Base-by-base conservation (phyloP, 768 basidiomycete species). In the Serendipita vermifera region DNA sequence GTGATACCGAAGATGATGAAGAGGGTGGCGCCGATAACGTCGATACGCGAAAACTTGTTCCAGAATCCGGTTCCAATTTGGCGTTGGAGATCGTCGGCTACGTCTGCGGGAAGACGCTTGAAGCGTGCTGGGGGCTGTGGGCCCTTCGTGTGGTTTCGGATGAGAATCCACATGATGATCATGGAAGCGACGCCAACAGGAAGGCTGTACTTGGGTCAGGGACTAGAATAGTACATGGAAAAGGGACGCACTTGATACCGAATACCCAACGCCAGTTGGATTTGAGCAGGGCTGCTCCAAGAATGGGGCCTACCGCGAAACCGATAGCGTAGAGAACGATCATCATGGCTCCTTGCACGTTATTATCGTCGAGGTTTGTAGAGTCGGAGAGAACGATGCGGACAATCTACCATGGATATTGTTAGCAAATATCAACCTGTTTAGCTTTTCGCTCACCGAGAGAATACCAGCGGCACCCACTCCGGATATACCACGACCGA, bases 201-300 rank as follows among this genome's bases (percentile, higher is more conserved):
- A 11, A 78, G 62, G 57, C 76, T 77, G 54, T 22, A 2, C 48
- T 20, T 13, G 15, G 38, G 57, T 13, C 15, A 15, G 13, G 15
- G 51, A 54, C 7, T 29, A 15, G 51, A 31, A 11, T 5, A 36
- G 17, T 2, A 33, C 22, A 55, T 2, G 24, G 29, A 24, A n/a
- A 27, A 38, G 38, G 9, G 5, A 56, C 74, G 59, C 43, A 75
- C 75, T 79, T 79, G 66, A 79, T 77, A 2, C 71, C 77, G 58
- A 78, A 79, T 14, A 78, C 71, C 77, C 76, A 79, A 20, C 77
- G 70, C 63, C 75, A 78, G 51, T 64, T 73, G 5, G 70, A 62
- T 1, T 63, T 59, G 2, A 71, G 63, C 13, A 78, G 63, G 24
- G 59, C 70, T 5, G 76, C 76, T 3, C 73, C 73, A 51, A 77